Base-by-base conservation (phyloP, 164 flowering plant genomes). In the Berberis vulgaris region DNA sequence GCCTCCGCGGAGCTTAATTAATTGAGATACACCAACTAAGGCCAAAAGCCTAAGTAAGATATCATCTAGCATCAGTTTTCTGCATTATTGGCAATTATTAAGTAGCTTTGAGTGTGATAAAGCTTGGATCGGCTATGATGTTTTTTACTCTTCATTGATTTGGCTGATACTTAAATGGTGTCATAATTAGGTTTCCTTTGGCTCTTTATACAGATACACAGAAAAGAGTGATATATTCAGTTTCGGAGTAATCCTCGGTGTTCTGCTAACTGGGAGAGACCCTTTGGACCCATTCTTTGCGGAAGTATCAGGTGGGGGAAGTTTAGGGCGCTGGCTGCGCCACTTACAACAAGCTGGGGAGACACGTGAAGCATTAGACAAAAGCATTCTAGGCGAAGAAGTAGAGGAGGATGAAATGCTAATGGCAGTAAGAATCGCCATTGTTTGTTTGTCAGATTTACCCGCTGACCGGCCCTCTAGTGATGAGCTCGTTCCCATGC, bases 401-500 rank as follows among this genome's bases (percentile, higher is more conserved):
- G 80, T 73, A 7, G 96, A 91, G 67, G 97, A 90, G 77, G 96
- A 89, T 50, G 97, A 94, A 78, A 94, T 94, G 97, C 72, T 94
- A n/a, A 89, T 94, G 99, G 96, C 96, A 5, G 79, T 94, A 49
- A 89, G 88, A 69, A 91, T 94, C 63, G 93, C 96, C 40, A 87
- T 81, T 46, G 86, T 85, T 2, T 94, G 97, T 80, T 74, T 85
- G 5, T 94, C 97, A 0, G 97, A 94, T 54, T 69, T 71, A 68
- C 94, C 96, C 1, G 87, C 85, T 6, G 96, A 94, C 59, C 81
- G 99, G 52, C 99, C 96, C 63, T 89, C 93, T 8, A 91, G 95
- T 40, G 97, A 94, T 63, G 99, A 94, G 73, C 88, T 94, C 57
- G 97, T 91, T 67, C 80, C 84, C 53, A 91, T 94, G 99, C 93